Evolutionary conservation across 225 moss, liverwort and hornwort genomes (phyloP).

Genomic region (Pseudisothecium myosuroides): DNA sequence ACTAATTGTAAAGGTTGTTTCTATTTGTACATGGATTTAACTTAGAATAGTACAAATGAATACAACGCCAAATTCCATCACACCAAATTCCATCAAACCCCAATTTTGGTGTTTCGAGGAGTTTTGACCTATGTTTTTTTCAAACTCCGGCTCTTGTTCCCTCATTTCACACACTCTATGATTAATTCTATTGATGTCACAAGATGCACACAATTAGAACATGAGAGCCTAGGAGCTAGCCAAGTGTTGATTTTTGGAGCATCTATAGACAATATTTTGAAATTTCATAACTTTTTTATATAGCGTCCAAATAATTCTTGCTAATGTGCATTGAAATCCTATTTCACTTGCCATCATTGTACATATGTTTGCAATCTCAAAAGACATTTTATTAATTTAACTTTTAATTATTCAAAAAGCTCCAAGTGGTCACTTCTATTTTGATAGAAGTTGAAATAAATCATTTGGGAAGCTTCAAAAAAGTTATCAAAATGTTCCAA

Average conservation of each 20-base stretch:
- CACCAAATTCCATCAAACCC: background rate
- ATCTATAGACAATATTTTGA: rapidly evolving
- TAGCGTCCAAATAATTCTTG: background rate
- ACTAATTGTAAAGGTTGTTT: background rate
- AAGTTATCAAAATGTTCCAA: too few species aligned
- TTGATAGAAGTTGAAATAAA: background rate
- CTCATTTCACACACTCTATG: background rate
- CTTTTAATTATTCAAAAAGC: too few species aligned
- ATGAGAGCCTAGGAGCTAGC: background rate
- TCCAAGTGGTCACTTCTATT: too few species aligned
- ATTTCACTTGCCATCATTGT: background rate
- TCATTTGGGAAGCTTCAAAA: background rate
- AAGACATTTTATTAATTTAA: too few species aligned
- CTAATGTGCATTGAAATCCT: background rate
- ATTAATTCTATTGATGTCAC: background rate
- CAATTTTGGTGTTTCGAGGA: background rate
- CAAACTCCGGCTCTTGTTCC: background rate
- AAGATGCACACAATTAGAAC: background rate
- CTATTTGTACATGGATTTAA: background rate
- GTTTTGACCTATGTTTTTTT: background rate
- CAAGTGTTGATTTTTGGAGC: background rate
- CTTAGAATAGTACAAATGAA: background rate
- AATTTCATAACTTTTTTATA: background rate
- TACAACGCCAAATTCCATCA: rapidly evolving
- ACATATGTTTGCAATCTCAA: background rate